Evolutionary conservation across 495 filamentous ascomycete species (phyloP), one percentile per base, ranked within the genome.

Genomic region (Hypoxylon lenormandii): DNA sequence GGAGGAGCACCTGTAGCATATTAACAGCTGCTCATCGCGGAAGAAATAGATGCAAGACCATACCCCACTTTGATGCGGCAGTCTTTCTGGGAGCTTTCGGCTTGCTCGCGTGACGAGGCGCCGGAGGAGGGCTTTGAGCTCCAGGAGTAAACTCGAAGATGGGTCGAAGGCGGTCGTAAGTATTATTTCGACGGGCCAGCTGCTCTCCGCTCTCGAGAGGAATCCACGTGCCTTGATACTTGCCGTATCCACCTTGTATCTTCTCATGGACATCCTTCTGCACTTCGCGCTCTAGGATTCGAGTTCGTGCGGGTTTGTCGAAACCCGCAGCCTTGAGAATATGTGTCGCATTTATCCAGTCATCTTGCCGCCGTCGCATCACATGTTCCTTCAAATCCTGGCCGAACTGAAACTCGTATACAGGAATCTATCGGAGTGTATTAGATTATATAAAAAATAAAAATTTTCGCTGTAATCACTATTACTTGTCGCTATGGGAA

Each of bases 181-280:
- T 86, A 55, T 89, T 89, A 76, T 97, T 96, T 59, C 93, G 89
- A 54, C 89, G 86, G 21, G 95, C 95, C 5, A 98, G 89, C 70
- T 84, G 78, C 60, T 91, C 87, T 40, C 92, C 95, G 60, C 92
- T 88, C 23, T 89, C 85, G 19, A 98, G 85, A 5, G 95, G 94
- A 21, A 98, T 92, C 96, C 96, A 98, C 42, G 95, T 98, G 61
- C 94, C 94, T 82, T 98, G 95, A 70, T 97, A 98, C 86, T 98
- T 98, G 55, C 95, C 95, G 78, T 98, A 98, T 19, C 95, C 95
- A 64, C 95, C 95, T 73, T 98, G 95, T 2, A 98, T 91, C 80
- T 98, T 98, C 79, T 98, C 94, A 79, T 98, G 95, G 7, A 89
- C 83, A 8, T 94, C 94, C 77, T 97, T 96, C 76, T 98, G 95